A percentile compares a stretch with the other conserved stretches of the same genome.
Evolutionary conservation across 306 rosid species (phyloP).

Genomic region (Gynostemma pentaphyllum): DNA sequence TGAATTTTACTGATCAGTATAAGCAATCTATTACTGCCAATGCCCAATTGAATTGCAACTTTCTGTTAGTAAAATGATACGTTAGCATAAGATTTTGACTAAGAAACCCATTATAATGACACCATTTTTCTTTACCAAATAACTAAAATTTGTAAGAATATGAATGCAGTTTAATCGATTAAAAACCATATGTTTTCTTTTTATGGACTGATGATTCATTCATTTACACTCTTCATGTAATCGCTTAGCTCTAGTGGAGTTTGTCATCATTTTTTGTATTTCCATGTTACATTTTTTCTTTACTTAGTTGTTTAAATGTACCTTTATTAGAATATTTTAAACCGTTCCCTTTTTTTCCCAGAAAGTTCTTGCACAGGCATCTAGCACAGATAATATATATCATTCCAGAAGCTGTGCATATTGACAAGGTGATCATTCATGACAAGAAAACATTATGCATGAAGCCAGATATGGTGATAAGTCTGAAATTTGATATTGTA

Average conservation of each 20-base stretch:
- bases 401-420: constrained; percentile 40
- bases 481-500: constrained; percentile 35
- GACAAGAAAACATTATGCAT: constrained; percentile 44
- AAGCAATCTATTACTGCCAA: not conserved
- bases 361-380: constrained; percentile 37
- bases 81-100: not conserved
- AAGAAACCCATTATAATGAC: not conserved
- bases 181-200: not conserved
- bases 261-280: too few relatives aligned
- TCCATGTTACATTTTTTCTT: too few relatives aligned
- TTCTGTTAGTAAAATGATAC: not conserved
- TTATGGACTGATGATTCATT: too few relatives aligned
- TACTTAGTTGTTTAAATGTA: too few relatives aligned
- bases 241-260: too few relatives aligned
- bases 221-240: too few relatives aligned
- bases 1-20: not conserved
- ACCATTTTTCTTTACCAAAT: not conserved
- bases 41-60: not conserved
- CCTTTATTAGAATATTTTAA: too few relatives aligned
- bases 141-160: not conserved
- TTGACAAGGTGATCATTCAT: constrained; percentile 33
- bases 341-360: constrained; percentile 24
- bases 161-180: too few relatives aligned
- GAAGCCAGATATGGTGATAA: constrained; percentile 48
- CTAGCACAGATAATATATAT: constrained; percentile 57